These are phyloP conservation scores for Fusarium gaditjirri DNA, from an alignment of 2,329 filamentous ascomycete genomes.

Conservation along the genomic window DNA sequence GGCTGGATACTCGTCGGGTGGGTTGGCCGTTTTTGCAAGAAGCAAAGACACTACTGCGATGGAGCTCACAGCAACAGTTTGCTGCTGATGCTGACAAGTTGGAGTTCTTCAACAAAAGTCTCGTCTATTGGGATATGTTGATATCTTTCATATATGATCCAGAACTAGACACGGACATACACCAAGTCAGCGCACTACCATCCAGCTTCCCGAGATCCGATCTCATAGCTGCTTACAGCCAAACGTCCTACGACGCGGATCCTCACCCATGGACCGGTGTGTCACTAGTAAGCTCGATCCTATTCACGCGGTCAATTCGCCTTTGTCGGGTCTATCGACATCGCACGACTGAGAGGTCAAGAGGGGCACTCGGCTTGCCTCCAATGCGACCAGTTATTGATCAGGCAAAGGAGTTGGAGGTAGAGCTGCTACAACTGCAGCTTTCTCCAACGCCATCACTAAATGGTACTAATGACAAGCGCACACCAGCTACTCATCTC, in stretches of 20 bases:
- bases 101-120: neutral
- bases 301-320: neutral
- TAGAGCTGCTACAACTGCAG: neutral
- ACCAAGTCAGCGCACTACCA: neutral
- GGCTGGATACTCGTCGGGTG: neutral
- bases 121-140: neutral
- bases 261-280: neutral
- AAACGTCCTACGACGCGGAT: neutral
- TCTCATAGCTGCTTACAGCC: fast-evolving
- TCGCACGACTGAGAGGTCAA: neutral
- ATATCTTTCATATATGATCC: neutral
- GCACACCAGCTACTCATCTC: neutral
- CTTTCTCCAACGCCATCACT: neutral
- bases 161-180: fast-evolving
- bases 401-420: neutral
- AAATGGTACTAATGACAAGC: fast-evolving
- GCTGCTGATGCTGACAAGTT: fast-evolving
- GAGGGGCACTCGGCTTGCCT: fast-evolving
- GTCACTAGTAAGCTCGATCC: neutral
- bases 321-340: neutral
- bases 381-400: fast-evolving
- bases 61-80: neutral
- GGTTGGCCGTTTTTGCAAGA: neutral
- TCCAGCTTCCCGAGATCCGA: fast-evolving
- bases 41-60: neutral